Conservation (phyloP, 805 yeast species). For the Teunomyces lycoperdinae region DNA sequence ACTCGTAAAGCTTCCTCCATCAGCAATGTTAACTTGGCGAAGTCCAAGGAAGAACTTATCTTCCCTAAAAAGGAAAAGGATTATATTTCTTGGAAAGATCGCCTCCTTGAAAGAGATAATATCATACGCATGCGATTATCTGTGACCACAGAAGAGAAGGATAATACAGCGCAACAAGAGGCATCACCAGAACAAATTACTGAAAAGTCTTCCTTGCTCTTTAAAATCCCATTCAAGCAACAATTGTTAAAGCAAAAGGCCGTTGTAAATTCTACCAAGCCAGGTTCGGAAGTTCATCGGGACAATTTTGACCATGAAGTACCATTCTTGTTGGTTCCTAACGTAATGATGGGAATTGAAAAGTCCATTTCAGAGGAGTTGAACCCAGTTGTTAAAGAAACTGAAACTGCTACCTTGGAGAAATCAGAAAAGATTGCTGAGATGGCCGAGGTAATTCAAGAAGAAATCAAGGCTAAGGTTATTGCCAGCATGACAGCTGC, state of each 20-base stretch:
- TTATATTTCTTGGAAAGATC: constrained; percentile 37
- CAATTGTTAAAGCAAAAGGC: constrained; percentile 12
- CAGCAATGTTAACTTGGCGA: constrained; percentile 31
- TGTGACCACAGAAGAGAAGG: constrained; percentile 18
- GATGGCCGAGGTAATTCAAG: constrained; percentile 1
- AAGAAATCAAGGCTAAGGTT: constrained; percentile 2
- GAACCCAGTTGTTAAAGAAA: constrained; percentile 20
- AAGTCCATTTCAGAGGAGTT: constrained; percentile 19
- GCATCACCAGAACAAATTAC: constrained; percentile 5
- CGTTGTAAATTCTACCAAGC: background rate
- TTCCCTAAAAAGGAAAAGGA: constrained; percentile 26
- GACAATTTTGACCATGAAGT: constrained; percentile 4
- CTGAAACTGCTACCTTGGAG: constrained; percentile 7
- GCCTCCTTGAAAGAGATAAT: constrained; percentile 31
- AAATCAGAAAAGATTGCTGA: constrained; percentile 2
- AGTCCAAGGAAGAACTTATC: constrained; percentile 39
- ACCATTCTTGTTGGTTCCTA: constrained; percentile 25
- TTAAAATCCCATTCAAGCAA: constrained; percentile 24
- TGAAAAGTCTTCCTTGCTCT: constrained; percentile 11
- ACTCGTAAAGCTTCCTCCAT: constrained; percentile 49
- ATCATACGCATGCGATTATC: constrained; percentile 18
- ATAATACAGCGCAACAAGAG: constrained; percentile 7
- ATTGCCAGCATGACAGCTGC: background rate
- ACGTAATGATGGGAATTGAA: constrained; percentile 21
- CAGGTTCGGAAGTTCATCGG: background rate